Percentiles rank a stretch among this genome's conserved stretches.
phyloP scores from a whole-genome alignment of 768 basidiomycete species.

The Paxillus ammoniavirescens region DNA sequence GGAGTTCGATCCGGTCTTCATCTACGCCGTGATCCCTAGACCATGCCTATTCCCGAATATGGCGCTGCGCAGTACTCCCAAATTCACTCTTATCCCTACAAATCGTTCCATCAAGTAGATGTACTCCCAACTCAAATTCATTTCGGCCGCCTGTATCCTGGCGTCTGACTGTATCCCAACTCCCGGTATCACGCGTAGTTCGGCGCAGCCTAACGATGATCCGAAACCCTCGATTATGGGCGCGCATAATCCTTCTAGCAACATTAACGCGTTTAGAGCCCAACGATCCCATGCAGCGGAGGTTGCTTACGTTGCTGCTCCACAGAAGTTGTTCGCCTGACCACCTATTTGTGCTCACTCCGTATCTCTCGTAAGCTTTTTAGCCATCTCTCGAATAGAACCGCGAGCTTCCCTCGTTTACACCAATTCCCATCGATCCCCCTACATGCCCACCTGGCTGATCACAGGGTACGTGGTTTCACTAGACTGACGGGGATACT shows the following conservation, averaged over 20 bases:
- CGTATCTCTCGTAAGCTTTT: not conserved
- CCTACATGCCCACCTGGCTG: conserved; percentile 2
- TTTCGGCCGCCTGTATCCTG: too few relatives aligned
- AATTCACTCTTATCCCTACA: too few relatives aligned
- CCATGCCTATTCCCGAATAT: too few relatives aligned
- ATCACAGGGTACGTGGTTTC: conserved; percentile 1
- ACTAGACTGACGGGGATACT: not conserved
- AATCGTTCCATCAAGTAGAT: too few relatives aligned
- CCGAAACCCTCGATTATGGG: too few relatives aligned
- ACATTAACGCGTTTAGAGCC: not conserved
- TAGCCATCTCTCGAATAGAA: not conserved
- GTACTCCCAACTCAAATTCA: too few relatives aligned
- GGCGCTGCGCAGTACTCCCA: too few relatives aligned
- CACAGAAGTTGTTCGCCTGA: not conserved
- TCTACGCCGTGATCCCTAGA: too few relatives aligned
- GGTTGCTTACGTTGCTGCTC: not conserved
- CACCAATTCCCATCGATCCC: not conserved
- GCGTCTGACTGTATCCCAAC: too few relatives aligned
- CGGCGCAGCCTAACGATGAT: too few relatives aligned
- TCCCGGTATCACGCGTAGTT: too few relatives aligned
- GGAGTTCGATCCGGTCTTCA: too few relatives aligned
- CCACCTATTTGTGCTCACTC: not conserved
- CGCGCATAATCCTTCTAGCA: not conserved
- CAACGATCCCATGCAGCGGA: not conserved
- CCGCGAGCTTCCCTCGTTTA: not conserved